These are phyloP conservation scores for Clonostachys rhizophaga DNA, from an alignment of 2,329 filamentous ascomycete species.

Conservation along the genomic window DNA sequence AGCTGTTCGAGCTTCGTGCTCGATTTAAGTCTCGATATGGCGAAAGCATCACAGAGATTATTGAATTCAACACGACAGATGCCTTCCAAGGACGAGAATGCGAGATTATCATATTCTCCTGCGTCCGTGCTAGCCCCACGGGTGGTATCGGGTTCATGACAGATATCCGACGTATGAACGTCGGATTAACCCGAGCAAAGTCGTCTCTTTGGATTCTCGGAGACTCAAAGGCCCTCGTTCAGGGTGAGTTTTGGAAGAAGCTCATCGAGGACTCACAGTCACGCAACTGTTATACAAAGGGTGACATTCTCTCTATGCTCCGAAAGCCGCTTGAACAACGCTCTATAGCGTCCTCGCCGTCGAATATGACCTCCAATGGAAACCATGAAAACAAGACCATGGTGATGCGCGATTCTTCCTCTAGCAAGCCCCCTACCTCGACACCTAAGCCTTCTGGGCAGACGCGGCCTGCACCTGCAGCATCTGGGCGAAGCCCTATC, in stretches of 20 bases:
- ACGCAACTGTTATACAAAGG: slow-evolving; percentile 73
- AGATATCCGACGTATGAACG: slow-evolving; percentile 98
- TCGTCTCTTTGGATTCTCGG: slow-evolving; percentile 95
- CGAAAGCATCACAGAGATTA: slow-evolving; percentile 65
- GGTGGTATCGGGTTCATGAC: slow-evolving; percentile 98
- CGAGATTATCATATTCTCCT: slow-evolving; percentile 98
- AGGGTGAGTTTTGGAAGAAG: slow-evolving; percentile 87
- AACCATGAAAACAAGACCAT: slow-evolving; percentile 3
- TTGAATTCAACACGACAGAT: slow-evolving; percentile 99
- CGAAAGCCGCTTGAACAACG: slow-evolving; percentile 32
- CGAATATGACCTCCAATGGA: slow-evolving; percentile 9
- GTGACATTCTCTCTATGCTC: slow-evolving; percentile 46
- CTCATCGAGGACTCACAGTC: slow-evolving; percentile 77
- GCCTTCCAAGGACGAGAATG: slow-evolving; percentile 96
- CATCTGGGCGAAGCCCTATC: too few relatives aligned
- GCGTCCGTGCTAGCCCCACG: slow-evolving; percentile 86
- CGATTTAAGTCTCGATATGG: slow-evolving; percentile 73
- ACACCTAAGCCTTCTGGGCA: not conserved
- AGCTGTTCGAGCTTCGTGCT: slow-evolving; percentile 73
- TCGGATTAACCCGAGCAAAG: slow-evolving; percentile 93
- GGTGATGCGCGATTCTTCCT: slow-evolving; percentile 5
- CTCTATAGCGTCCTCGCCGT: slow-evolving; percentile 9
- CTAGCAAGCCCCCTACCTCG: not conserved
- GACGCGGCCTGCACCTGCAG: too few relatives aligned
- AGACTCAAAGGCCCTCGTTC: slow-evolving; percentile 78